Evolutionary conservation across 176 grass and related monocot species (phyloP).

Genomic region (Hordeum marinum): DNA sequence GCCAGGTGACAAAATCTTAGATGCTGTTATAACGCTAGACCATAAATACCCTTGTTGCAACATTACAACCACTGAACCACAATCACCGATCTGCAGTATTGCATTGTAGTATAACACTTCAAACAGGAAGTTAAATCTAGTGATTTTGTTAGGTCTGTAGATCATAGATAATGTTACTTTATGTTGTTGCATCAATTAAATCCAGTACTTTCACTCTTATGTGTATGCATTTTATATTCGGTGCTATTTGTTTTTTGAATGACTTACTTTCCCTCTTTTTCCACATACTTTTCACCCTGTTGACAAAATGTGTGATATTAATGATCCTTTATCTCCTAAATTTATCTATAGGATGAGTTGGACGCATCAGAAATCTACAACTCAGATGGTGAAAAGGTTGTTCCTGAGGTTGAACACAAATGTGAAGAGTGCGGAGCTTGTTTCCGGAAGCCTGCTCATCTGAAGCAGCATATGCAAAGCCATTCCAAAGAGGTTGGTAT

Average conservation of each 20-base stretch:
- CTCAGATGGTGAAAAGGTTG: conserved; percentile 28
- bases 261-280: neutral
- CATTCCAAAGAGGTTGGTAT: conserved; percentile 54
- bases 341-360: conserved; percentile 39
- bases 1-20: neutral
- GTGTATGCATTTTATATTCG: neutral
- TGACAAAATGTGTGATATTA: neutral
- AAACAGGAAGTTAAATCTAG: neutral
- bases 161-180: conserved; percentile 1
- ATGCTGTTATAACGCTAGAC: neutral
- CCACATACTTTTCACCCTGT: neutral
- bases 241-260: neutral
- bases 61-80: neutral
- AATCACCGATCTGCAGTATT: neutral
- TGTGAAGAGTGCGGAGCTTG: conserved; percentile 51
- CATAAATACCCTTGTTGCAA: neutral
- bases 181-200: neutral
- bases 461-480: conserved; percentile 75
- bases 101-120: neutral
- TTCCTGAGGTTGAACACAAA: conserved; percentile 1
- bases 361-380: conserved; percentile 34
- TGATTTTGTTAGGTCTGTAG: neutral
- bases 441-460: conserved; percentile 66
- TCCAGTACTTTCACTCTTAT: neutral
- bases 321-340: neutral